Conservation (phyloP, 2,329 filamentous ascomycete species). For the Aspergillus persii region DNA sequence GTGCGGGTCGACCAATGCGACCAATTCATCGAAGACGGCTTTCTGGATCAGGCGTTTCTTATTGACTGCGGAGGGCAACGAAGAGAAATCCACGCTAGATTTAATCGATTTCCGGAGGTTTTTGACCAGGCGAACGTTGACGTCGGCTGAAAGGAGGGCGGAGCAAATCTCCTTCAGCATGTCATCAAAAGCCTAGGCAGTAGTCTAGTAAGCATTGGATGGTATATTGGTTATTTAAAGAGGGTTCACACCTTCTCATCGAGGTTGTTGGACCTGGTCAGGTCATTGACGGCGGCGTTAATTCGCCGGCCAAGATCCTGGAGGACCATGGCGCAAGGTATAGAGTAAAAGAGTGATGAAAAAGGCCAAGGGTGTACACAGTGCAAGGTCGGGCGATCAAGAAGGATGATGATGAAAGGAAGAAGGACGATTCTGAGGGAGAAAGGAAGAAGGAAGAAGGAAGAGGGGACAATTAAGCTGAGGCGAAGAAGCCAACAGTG, state of each 20-base stretch:
- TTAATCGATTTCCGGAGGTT: constrained; percentile 92
- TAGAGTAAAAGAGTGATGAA: background rate
- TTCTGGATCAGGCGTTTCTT: constrained; percentile 99
- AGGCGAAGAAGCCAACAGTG: constrained; percentile 16
- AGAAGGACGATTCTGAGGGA: background rate
- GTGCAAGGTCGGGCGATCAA: background rate
- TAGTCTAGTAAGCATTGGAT: constrained; percentile 3
- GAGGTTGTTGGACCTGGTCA: constrained; percentile 87
- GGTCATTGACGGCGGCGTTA: constrained; percentile 90
- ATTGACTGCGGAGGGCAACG: constrained; percentile 85
- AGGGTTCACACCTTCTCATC: constrained; percentile 75
- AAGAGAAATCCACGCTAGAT: constrained; percentile 87
- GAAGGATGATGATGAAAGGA: background rate
- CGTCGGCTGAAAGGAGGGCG: constrained; percentile 92
- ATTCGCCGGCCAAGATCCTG: constrained; percentile 98
- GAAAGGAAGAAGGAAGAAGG: background rate
- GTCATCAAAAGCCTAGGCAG: constrained; percentile 76
- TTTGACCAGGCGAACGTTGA: constrained; percentile 91
- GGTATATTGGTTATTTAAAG: background rate
- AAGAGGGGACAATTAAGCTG: constrained; percentile 2
- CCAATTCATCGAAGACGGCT: constrained; percentile 93
- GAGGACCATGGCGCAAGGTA: constrained; percentile 81
- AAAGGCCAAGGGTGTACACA: background rate
- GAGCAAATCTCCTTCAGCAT: constrained; percentile 99
- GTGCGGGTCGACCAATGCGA: constrained; percentile 92